A percentile compares a stretch with the other conserved stretches of the same genome.
phyloP scores from a whole-genome alignment of 345 rosid genomes.

The Pelargonium nanum region DNA sequence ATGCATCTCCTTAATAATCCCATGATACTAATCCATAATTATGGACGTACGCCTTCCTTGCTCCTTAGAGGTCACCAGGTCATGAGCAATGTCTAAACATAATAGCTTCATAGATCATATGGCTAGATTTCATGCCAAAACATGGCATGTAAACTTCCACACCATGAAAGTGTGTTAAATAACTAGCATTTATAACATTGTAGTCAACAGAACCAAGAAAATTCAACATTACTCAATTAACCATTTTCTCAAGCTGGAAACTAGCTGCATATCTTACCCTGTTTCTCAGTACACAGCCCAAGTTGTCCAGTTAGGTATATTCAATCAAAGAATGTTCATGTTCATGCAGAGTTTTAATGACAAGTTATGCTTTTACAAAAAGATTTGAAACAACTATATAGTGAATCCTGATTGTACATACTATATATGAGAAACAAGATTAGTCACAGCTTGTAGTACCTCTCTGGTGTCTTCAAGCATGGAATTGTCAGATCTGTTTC shows the following conservation, averaged over 20 bases:
- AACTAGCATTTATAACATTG: background rate
- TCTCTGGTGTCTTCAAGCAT: conserved; percentile 85
- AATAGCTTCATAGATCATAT: background rate
- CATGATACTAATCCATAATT: too few species aligned
- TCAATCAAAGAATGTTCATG: background rate
- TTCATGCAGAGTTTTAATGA: background rate
- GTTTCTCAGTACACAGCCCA: too few species aligned
- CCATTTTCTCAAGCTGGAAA: background rate
- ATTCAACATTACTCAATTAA: background rate
- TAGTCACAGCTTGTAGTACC: conserved; percentile 30
- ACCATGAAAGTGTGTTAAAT: too few species aligned
- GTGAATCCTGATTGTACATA: background rate
- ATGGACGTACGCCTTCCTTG: background rate
- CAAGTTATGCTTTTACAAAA: background rate
- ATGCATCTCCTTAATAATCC: background rate
- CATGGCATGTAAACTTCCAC: background rate
- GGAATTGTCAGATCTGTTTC: conserved; percentile 66
- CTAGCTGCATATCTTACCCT: background rate
- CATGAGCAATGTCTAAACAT: background rate
- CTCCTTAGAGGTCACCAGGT: background rate
- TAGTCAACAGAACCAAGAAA: background rate
- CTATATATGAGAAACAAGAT: background rate
- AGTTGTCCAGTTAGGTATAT: background rate
- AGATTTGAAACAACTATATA: too few species aligned
- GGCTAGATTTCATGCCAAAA: background rate